phyloP scores from a whole-genome alignment of 2,329 filamentous ascomycete genomes.

The Xenoacremonium recifei region DNA sequence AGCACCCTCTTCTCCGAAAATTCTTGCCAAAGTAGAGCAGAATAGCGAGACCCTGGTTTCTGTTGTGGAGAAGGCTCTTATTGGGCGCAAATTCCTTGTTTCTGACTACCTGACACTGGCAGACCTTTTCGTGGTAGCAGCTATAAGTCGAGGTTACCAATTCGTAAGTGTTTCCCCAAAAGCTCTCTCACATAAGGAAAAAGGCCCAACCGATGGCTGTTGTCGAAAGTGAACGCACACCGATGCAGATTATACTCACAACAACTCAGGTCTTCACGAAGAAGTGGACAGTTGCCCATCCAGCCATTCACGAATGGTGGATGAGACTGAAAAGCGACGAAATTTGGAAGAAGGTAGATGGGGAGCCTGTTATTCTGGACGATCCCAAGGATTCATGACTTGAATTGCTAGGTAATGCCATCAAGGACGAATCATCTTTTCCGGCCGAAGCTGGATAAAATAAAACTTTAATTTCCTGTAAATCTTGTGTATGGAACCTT shows the following conservation, averaged over 20 bases:
- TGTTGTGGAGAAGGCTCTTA: slow-evolving; percentile 7
- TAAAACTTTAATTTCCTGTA: no score
- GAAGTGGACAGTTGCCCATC: slow-evolving; percentile 7
- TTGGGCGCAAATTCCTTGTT: slow-evolving; percentile 6
- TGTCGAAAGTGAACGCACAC: no score
- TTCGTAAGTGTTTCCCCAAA: slow-evolving; percentile 1
- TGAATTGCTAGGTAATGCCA: no score
- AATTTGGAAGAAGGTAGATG: slow-evolving; percentile 12
- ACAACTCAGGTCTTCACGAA: slow-evolving; percentile 7
- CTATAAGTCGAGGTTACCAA: slow-evolving; percentile 8
- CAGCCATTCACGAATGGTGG: slow-evolving; percentile 9
- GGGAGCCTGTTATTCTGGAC: slow-evolving; percentile 8
- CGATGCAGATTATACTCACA: neutral
- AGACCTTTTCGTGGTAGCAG: slow-evolving; percentile 9
- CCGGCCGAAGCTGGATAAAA: no score
- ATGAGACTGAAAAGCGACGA: slow-evolving; percentile 9
- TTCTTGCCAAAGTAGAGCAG: slow-evolving; percentile 7
- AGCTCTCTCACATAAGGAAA: neutral
- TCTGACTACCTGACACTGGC: slow-evolving; percentile 8
- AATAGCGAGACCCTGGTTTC: slow-evolving; percentile 10
- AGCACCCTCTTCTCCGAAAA: slow-evolving; percentile 5
- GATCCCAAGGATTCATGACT: no score
- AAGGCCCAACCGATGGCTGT: no score
- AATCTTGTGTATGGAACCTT: no score
- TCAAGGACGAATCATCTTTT: no score